Evolutionary conservation across 2,329 filamentous ascomycete genomes (phyloP).

Genomic region (Colletotrichum endophyticum): DNA sequence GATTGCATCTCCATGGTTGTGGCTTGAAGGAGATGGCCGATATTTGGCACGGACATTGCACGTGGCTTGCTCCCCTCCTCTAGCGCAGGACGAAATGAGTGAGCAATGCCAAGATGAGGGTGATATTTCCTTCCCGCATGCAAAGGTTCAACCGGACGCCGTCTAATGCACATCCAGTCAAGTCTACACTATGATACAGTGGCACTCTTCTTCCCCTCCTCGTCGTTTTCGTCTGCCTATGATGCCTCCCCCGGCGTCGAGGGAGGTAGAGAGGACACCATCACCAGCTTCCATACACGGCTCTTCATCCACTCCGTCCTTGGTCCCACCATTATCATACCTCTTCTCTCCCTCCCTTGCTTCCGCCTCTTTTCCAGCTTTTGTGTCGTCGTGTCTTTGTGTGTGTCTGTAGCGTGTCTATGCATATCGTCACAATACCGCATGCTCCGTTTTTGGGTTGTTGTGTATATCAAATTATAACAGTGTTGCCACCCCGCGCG

Average conservation of each 20-base stretch:
- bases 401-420: neutral
- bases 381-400: neutral
- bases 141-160: constrained; percentile 40
- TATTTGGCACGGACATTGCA: neutral
- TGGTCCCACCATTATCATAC: neutral
- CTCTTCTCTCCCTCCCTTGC: neutral
- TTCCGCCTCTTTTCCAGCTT: neutral
- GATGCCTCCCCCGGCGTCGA: neutral
- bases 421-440: constrained; percentile 8
- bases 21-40: neutral
- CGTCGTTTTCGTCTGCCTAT: neutral
- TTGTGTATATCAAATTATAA: constrained; percentile 8
- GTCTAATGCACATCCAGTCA: constrained; percentile 46
- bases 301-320: neutral
- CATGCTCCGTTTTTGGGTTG: neutral
- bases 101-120: neutral
- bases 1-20: neutral
- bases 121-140: constrained; percentile 11
- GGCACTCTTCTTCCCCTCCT: constrained; percentile 6
- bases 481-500: neutral
- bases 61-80: neutral
- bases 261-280: neutral
- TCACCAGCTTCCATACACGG: neutral
- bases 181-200: constrained; percentile 50
- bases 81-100: neutral